Evolutionary conservation across 306 rosid species (phyloP).

Genomic region (Cucurbita argyrosperma): DNA sequence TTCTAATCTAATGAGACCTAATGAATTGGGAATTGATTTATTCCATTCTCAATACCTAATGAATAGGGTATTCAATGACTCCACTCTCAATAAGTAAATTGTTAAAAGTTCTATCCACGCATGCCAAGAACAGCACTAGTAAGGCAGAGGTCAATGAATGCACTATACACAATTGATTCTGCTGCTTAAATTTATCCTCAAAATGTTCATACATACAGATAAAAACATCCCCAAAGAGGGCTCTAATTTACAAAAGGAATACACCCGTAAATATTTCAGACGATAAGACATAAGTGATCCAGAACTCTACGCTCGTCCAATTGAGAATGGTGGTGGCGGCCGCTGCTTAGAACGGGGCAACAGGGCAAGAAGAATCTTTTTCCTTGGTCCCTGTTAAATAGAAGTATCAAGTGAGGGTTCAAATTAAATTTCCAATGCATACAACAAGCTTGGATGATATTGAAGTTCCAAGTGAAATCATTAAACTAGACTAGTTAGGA

Average conservation of each 20-base stretch:
- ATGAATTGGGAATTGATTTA: background rate
- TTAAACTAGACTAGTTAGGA: background rate
- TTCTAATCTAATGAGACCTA: background rate
- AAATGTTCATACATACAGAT: background rate
- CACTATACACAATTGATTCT: background rate
- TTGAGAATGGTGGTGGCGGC: slow-evolving; percentile 6
- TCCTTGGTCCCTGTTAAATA: slow-evolving; percentile 52
- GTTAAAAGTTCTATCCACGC: background rate
- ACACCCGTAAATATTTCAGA: background rate
- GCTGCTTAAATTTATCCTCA: background rate
- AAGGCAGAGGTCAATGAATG: background rate
- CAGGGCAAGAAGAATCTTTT: slow-evolving; percentile 46
- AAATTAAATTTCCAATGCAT: background rate
- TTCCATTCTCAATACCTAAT: background rate
- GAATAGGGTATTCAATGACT: background rate
- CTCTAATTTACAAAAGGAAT: background rate
- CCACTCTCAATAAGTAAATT: background rate
- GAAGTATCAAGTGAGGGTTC: slow-evolving; percentile 2
- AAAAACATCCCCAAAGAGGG: background rate
- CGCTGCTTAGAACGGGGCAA: slow-evolving; percentile 18
- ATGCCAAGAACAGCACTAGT: background rate
- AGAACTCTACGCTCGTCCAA: background rate
- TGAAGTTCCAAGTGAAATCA: background rate
- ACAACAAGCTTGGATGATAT: background rate
- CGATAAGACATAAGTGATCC: background rate